Base-by-base conservation (phyloP, 352 stramenopile species). In the Globisporangium cederbergense region DNA sequence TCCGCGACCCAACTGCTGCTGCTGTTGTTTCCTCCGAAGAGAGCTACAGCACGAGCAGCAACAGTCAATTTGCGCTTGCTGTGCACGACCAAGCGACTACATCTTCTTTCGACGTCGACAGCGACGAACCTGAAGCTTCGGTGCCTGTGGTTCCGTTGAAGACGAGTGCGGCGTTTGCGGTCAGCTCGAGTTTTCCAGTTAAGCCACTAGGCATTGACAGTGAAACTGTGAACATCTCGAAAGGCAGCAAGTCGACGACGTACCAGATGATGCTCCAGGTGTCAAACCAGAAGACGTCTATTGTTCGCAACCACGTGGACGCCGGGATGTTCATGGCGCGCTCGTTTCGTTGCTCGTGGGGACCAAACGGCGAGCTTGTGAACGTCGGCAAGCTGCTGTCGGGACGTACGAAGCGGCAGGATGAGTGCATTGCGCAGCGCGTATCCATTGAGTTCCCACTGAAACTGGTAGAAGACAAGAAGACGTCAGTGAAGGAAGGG, bases 331-430 rank as follows among this genome's bases (percentile, higher is more conserved):
- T 91, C 45, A 88, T 93, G 72, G 76, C 81, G 16, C 83, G 84
- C 14, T 92, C 86, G 49, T 93, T 93, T 76, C 83, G 86, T 20
- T 91, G 84, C 50, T 91, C 82, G 7, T 95, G 83, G 82, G 86
- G 86, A 1, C 86, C 86, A 25, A 88, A 90, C 32, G 86, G 86
- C 2, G 78, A 90, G 46, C 58, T 95, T 1, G 77, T 91, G 47
- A 90, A 91, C 64, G 60, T 86, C 7, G 79, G 74, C 56, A 83
- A 75, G 30, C 58, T 83, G 14, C 62, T 73, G 54, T 76, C 80
- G 4, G 70, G 60, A 25, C 47, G 52, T 8, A 62, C 73, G 20
- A 65, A 65, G 22, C 62, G 36, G 8, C 58, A 71, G 28, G 51
- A 70, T 7, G 64, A 77, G 36, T 71, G 62, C 11, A 52, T 61